Percentiles rank a stretch among this genome's conserved stretches.
Evolutionary conservation across 257 asterid genomes (phyloP).

Genomic region (Nicotiana tomentosiformis): DNA sequence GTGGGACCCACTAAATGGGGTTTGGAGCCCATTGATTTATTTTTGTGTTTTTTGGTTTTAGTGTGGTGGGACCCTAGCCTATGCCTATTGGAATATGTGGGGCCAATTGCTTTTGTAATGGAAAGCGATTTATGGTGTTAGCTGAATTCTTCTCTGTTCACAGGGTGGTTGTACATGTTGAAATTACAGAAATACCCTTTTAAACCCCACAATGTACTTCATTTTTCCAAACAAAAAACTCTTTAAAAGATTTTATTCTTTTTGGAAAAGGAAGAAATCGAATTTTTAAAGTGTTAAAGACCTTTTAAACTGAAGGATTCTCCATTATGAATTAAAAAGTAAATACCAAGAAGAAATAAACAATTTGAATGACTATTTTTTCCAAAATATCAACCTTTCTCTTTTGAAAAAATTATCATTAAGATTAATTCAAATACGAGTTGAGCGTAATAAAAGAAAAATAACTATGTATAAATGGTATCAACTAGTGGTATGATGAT

Average conservation of each 20-base stretch:
- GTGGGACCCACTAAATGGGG: constrained; percentile 13
- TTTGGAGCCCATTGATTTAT: constrained; percentile 17
- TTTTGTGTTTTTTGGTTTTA: not conserved
- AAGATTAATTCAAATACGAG: no score
- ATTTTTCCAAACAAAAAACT: constrained; percentile 14
- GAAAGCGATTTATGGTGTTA: constrained; percentile 4
- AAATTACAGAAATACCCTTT: constrained; percentile 24
- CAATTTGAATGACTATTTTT: not conserved
- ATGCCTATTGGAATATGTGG: constrained; percentile 13
- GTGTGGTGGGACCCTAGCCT: not conserved
- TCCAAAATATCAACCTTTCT: not conserved
- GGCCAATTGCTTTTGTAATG: constrained; percentile 11
- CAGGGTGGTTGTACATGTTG: constrained; percentile 8
- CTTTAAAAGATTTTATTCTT: constrained; percentile 35
- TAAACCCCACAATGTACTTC: not conserved
- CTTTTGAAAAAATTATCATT: no score
- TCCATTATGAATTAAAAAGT: not conserved
- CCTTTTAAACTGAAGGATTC: constrained; percentile 4
- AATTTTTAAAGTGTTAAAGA: not conserved
- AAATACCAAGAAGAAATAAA: not conserved
- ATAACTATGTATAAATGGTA: no score
- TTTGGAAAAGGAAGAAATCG: constrained; percentile 14
- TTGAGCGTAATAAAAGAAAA: no score
- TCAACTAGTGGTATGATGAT: no score
- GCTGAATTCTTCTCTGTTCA: constrained; percentile 10